Conservation (phyloP, 495 filamentous ascomycete species). For the Penicillium desertorum region DNA sequence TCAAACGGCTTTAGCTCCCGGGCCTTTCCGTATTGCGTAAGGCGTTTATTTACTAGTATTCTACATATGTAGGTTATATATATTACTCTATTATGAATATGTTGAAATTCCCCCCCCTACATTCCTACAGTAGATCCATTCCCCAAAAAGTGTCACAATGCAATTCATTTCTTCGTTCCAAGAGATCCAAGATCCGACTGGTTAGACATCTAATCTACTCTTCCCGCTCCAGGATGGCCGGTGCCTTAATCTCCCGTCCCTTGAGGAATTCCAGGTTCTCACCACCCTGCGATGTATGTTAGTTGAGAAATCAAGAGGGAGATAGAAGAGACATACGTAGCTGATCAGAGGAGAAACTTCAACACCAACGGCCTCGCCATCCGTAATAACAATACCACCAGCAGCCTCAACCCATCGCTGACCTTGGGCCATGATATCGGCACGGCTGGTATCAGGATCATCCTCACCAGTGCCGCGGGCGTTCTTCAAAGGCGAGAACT, state of each 20-base stretch:
- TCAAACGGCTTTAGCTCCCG: slow-evolving; percentile 42
- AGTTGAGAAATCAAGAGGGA: slow-evolving; percentile 23
- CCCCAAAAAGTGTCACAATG: slow-evolving; percentile 17
- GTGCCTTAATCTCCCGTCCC: slow-evolving; percentile 71
- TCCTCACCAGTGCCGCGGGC: slow-evolving; percentile 87
- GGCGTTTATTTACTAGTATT: slow-evolving; percentile 29
- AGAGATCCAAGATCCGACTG: slow-evolving; percentile 7
- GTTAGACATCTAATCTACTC: slow-evolving; percentile 33
- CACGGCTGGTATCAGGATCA: slow-evolving; percentile 86
- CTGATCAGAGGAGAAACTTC: slow-evolving; percentile 92
- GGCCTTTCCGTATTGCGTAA: slow-evolving; percentile 48
- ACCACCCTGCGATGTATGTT: slow-evolving; percentile 61
- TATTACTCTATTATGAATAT: background rate
- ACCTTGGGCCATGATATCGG: slow-evolving; percentile 87
- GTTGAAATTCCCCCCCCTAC: slow-evolving; percentile 15
- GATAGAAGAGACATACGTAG: slow-evolving; percentile 69
- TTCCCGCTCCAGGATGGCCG: slow-evolving; percentile 75
- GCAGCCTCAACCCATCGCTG: slow-evolving; percentile 77
- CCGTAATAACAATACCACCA: slow-evolving; percentile 74
- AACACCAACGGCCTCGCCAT: slow-evolving; percentile 66
- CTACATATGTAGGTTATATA: background rate
- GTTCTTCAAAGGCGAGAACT: slow-evolving; percentile 99
- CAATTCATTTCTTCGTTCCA: slow-evolving; percentile 28
- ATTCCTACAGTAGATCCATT: slow-evolving; percentile 22
- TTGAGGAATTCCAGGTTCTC: slow-evolving; percentile 82